Evolutionary conservation across 495 filamentous ascomycete species (phyloP).

Genomic region (Apodospora peruviana): DNA sequence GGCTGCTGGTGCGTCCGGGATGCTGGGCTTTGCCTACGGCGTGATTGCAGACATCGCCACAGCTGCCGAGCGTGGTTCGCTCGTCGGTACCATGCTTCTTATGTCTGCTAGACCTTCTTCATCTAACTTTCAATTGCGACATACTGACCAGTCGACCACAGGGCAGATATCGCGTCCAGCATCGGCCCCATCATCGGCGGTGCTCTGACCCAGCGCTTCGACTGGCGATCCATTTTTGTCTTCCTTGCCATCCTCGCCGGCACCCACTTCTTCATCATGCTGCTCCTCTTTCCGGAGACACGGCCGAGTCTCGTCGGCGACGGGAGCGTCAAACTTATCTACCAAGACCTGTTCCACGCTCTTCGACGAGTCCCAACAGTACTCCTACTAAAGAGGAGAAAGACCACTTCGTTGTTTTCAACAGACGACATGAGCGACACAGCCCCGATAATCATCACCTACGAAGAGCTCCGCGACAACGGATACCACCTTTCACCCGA

Average conservation of each 20-base stretch:
- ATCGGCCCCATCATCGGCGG: slow-evolving; percentile 50
- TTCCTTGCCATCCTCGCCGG: slow-evolving; percentile 42
- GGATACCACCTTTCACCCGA: too few relatives aligned
- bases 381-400: too few relatives aligned
- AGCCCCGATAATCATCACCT: too few relatives aligned
- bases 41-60: slow-evolving; percentile 45
- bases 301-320: not conserved
- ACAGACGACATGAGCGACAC: too few relatives aligned
- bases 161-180: slow-evolving; percentile 24
- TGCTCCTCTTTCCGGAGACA: not conserved
- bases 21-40: slow-evolving; percentile 35
- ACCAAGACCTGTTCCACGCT: not conserved
- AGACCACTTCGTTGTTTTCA: not conserved
- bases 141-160: not conserved
- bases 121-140: not conserved
- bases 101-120: too few relatives aligned
- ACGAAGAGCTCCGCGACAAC: not conserved
- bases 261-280: not conserved
- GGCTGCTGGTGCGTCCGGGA: slow-evolving; percentile 39
- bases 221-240: slow-evolving; percentile 56
- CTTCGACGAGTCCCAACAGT: too few relatives aligned
- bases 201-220: slow-evolving; percentile 42
- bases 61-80: slow-evolving; percentile 41
- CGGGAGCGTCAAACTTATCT: not conserved
- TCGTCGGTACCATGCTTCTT: slow-evolving; percentile 27